These are phyloP conservation scores for Soucietia sequanensis DNA, from an alignment of 805 yeast species.

Conservation along the genomic window DNA sequence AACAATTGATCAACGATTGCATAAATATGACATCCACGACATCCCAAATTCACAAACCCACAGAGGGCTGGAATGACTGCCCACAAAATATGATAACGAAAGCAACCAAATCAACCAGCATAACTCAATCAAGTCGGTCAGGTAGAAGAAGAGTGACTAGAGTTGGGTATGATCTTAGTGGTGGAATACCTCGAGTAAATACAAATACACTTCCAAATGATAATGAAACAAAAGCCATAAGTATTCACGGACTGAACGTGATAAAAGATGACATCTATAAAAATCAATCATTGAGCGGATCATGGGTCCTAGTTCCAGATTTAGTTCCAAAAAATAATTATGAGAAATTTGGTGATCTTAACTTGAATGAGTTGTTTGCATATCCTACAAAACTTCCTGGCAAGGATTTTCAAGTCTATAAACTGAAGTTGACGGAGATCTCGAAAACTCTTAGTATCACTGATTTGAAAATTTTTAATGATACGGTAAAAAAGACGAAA, in stretches of 20 bases:
- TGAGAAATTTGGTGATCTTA: neutral
- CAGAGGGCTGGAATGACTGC: conserved; percentile 65
- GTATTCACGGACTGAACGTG: too few relatives aligned
- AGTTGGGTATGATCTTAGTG: conserved; percentile 7
- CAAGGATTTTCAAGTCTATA: conserved; percentile 45
- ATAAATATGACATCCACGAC: conserved; percentile 29
- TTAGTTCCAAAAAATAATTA: neutral
- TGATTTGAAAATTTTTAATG: conserved; percentile 14
- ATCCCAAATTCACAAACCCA: conserved; percentile 36
- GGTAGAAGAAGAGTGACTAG: conserved; percentile 11
- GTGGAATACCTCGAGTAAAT: too few relatives aligned
- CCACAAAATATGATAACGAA: conserved; percentile 33
- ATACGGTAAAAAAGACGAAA: conserved; percentile 5
- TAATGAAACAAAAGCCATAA: too few relatives aligned
- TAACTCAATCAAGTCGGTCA: conserved; percentile 6
- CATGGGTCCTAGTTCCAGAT: neutral
- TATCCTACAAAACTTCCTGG: conserved; percentile 31
- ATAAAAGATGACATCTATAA: neutral
- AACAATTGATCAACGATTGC: neutral
- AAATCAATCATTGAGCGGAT: neutral
- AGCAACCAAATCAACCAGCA: conserved; percentile 3
- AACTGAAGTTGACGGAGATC: conserved; percentile 29
- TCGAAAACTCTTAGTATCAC: conserved; percentile 1
- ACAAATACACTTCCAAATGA: too few relatives aligned
- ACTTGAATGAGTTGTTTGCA: conserved; percentile 14